Percentiles rank a stretch among this genome's conserved stretches.
Evolutionary conservation across 805 yeast genomes (phyloP).

Genomic region (Candida berthetii): DNA sequence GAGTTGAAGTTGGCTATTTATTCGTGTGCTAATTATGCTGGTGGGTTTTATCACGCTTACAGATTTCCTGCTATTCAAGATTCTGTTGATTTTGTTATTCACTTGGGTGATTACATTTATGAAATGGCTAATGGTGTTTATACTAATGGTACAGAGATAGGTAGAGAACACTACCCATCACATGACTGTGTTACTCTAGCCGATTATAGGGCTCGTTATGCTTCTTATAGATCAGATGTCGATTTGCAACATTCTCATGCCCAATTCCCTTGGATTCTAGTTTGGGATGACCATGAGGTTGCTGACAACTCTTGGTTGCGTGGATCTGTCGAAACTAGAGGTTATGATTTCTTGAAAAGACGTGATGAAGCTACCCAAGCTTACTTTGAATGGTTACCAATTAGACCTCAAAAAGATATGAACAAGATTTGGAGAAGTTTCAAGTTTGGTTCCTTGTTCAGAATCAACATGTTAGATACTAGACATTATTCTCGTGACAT

Average conservation of each 20-base stretch:
- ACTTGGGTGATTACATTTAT: slow-evolving; percentile 21
- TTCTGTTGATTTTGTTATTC: slow-evolving; percentile 17
- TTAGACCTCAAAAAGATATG: slow-evolving; percentile 12
- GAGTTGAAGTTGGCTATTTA: slow-evolving; percentile 14
- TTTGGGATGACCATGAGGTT: slow-evolving; percentile 24
- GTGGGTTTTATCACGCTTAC: slow-evolving; percentile 19
- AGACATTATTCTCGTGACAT: slow-evolving; percentile 20
- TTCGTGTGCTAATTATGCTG: slow-evolving; percentile 19
- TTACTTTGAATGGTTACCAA: slow-evolving; percentile 20
- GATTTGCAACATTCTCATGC: slow-evolving; percentile 18
- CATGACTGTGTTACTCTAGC: slow-evolving; percentile 14
- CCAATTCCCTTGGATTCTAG: slow-evolving; percentile 17
- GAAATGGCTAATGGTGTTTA: slow-evolving; percentile 18
- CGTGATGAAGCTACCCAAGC: slow-evolving; percentile 15
- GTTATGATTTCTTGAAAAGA: slow-evolving; percentile 14
- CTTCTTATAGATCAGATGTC: slow-evolving; percentile 13
- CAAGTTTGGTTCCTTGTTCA: slow-evolving; percentile 14
- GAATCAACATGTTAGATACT: slow-evolving; percentile 16
- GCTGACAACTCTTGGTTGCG: slow-evolving; percentile 19
- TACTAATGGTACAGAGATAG: slow-evolving; percentile 15
- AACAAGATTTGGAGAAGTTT: slow-evolving; percentile 17
- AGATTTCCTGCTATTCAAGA: slow-evolving; percentile 13
- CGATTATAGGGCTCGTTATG: slow-evolving; percentile 18
- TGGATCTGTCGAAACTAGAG: slow-evolving; percentile 16
- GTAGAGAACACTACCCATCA: slow-evolving; percentile 14